phyloP scores from a whole-genome alignment of 176 grass and related monocot species.

The Bothriochloa decipiens region DNA sequence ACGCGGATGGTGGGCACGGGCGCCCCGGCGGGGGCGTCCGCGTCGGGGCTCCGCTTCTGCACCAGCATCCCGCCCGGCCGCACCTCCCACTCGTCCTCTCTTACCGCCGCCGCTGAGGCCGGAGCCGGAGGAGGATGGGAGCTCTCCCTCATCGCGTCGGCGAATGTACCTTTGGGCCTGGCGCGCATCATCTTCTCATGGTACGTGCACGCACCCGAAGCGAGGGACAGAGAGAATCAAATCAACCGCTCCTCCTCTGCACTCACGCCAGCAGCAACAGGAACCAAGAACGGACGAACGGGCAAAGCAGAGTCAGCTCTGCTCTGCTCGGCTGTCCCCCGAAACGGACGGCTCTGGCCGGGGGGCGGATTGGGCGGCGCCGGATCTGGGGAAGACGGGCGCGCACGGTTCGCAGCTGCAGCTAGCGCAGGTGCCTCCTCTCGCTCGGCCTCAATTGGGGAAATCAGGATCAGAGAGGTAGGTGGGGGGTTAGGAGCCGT shows the following conservation, averaged over 20 bases:
- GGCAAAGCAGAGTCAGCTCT: neutral
- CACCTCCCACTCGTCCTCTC: conserved; percentile 85
- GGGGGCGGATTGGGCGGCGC: conserved; percentile 4
- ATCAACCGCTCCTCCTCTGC: neutral
- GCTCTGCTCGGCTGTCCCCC: neutral
- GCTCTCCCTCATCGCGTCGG: conserved; percentile 61
- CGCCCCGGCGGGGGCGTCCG: conserved; percentile 49
- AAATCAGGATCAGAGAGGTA: conserved; percentile 45
- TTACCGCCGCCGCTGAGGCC: conserved; percentile 9
- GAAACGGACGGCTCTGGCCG: neutral
- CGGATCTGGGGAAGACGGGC: conserved; percentile 37
- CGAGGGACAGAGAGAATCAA: conserved; percentile 6
- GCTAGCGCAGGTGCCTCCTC: conserved; percentile 33
- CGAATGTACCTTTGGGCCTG: conserved; percentile 52
- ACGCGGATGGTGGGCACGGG: conserved; percentile 77
- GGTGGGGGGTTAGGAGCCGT: conserved; percentile 38
- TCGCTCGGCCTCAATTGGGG: conserved; percentile 39
- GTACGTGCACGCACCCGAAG: conserved; percentile 1
- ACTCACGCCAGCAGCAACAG: neutral
- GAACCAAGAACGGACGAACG: neutral
- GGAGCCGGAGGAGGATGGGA: neutral
- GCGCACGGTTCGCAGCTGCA: neutral
- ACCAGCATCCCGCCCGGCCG: conserved; percentile 89
- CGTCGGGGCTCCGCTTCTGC: conserved; percentile 70
- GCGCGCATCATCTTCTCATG: conserved; percentile 84